Evolutionary conservation across 768 basidiomycete genomes (phyloP).

Genomic region (Russula dissimulans): DNA sequence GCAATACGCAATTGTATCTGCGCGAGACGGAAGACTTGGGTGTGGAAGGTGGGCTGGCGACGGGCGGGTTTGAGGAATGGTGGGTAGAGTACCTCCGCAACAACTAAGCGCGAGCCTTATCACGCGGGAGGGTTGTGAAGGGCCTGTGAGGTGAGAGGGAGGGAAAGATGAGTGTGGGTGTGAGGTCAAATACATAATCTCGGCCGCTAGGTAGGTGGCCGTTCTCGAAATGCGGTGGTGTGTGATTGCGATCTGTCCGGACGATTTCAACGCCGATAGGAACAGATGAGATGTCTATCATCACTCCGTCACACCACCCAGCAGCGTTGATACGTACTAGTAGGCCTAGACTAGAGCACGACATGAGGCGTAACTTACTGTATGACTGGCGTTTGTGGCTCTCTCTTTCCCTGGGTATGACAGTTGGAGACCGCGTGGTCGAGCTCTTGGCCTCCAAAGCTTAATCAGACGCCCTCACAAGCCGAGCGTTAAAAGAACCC

Average conservation of each 20-base stretch:
- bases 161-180: not conserved
- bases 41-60: slow-evolving; percentile 42
- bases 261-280: not conserved
- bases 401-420: not conserved
- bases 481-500: not conserved
- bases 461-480: not conserved
- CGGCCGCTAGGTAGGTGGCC: not conserved
- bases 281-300: not conserved
- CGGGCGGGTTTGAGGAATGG: slow-evolving; percentile 76
- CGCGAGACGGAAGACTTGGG: slow-evolving; percentile 60
- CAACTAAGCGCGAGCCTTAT: not conserved
- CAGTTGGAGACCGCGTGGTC: not conserved
- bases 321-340: not conserved
- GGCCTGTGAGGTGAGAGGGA: not conserved
- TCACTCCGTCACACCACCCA: not conserved
- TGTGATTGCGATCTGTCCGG: not conserved
- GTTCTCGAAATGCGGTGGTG: not conserved
- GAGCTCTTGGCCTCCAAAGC: not conserved
- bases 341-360: not conserved
- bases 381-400: not conserved
- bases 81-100: slow-evolving; percentile 43
- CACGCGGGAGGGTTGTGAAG: not conserved
- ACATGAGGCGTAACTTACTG: too few relatives aligned
- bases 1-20: slow-evolving; percentile 71
- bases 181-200: not conserved